Evolutionary conservation across 768 basidiomycete species (phyloP).

Genomic region (Rhodotorula diobovata): DNA sequence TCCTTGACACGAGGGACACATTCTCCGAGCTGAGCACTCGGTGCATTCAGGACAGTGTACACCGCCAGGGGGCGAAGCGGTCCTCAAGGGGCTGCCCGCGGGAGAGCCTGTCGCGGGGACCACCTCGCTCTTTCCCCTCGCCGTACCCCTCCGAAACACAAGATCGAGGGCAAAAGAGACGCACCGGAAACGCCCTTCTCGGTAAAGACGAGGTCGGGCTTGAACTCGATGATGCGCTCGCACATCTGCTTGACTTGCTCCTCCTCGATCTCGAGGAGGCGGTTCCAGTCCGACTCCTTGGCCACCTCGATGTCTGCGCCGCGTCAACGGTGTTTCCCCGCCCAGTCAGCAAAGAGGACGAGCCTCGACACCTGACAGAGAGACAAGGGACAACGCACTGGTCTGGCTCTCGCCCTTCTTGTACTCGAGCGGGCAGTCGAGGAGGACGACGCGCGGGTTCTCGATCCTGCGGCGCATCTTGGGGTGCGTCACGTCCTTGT

Average conservation of each 20-base stretch:
- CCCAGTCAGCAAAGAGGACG: no score
- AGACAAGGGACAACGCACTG: constrained; percentile 50
- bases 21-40: no score
- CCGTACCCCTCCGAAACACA: no score
- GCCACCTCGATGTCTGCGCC: constrained; percentile 75
- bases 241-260: constrained; percentile 89
- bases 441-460: constrained; percentile 78
- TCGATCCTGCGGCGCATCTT: constrained; percentile 88
- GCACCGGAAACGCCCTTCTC: constrained; percentile 95
- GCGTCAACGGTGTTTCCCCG: no score
- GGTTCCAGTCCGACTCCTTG: constrained; percentile 86
- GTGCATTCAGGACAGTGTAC: no score
- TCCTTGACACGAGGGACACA: no score
- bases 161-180: no score
- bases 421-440: constrained; percentile 88
- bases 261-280: constrained; percentile 90
- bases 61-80: no score
- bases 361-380: no score
- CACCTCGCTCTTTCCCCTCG: no score
- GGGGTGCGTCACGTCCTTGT: constrained; percentile 98
- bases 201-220: constrained; percentile 89
- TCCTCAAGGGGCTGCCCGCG: no score
- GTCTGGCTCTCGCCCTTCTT: constrained; percentile 99
- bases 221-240: constrained; percentile 79
- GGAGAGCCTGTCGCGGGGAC: no score